A percentile compares a stretch with the other conserved stretches of the same genome.
These are phyloP conservation scores for Chlorella sp. DNA, from an alignment of 139 green algal genomes.

Conservation along the genomic window DNA sequence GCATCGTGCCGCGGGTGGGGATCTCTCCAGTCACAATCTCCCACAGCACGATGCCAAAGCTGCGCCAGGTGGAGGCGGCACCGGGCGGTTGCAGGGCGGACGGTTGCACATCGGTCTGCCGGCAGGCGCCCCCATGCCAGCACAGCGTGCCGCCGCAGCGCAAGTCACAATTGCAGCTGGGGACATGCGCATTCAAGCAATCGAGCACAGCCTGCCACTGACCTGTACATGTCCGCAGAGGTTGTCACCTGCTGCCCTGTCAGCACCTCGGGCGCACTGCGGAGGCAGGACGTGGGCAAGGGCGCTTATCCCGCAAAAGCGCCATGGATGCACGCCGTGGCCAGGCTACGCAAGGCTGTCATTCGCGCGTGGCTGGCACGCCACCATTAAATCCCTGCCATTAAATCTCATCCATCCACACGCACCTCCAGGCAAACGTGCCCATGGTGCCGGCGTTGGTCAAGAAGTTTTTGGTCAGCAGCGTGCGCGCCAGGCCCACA, in stretches of 20 bases:
- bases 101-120: neutral
- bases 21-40: conserved; percentile 46
- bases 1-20: conserved; percentile 33
- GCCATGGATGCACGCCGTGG: no score
- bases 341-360: no score
- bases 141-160: no score
- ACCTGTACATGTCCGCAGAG: conserved; percentile 51
- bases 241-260: conserved; percentile 23
- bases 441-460: conserved; percentile 14
- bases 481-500: conserved; percentile 45
- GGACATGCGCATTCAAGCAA: no score
- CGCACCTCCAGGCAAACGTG: conserved; percentile 44
- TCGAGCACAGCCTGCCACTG: neutral
- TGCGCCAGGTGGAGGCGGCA: neutral
- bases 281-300: neutral
- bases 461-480: conserved; percentile 40
- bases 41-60: conserved; percentile 23
- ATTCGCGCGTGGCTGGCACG: no score
- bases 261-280: conserved; percentile 50
- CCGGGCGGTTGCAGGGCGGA: neutral
- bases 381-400: no score
- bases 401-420: neutral
- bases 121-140: no score
- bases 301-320: neutral
- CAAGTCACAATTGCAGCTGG: no score